A percentile compares a stretch with the other conserved stretches of the same genome.
Conservation (phyloP, 148 eudicot genomes). For the Chenopodium formosanum region DNA sequence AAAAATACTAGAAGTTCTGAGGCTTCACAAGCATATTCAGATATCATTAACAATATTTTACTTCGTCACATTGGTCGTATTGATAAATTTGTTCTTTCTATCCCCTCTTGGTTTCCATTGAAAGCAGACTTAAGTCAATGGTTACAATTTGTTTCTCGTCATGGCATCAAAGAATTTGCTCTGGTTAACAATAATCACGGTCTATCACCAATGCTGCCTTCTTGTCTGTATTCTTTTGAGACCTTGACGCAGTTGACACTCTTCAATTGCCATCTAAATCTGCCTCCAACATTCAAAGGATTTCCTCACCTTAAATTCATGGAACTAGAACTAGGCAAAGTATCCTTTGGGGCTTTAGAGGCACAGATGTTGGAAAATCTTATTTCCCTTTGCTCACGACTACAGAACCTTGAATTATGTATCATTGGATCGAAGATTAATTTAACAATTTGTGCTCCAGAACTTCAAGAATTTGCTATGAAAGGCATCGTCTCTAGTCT, state of each 20-base stretch:
- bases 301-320: neutral
- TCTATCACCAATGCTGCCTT: neutral
- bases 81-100: neutral
- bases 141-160: neutral
- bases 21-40: neutral
- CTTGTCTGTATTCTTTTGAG: neutral
- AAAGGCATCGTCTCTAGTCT: neutral
- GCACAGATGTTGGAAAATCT: neutral
- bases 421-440: too few species aligned
- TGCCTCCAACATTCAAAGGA: neutral
- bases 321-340: neutral
- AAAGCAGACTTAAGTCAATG: neutral
- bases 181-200: neutral
- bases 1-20: too few species aligned
- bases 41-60: neutral
- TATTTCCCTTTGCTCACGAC: constrained; percentile 1
- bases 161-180: neutral
- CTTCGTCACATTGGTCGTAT: constrained; percentile 3
- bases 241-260: neutral
- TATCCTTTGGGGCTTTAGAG: neutral
- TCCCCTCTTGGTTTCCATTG: neutral
- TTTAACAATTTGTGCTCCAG: constrained; percentile 4
- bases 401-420: neutral
- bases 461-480: neutral
- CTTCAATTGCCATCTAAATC: neutral